A percentile compares a stretch with the other conserved stretches of the same genome.
Conservation (phyloP, 805 yeast genomes). For the Kazachstania africana region DNA sequence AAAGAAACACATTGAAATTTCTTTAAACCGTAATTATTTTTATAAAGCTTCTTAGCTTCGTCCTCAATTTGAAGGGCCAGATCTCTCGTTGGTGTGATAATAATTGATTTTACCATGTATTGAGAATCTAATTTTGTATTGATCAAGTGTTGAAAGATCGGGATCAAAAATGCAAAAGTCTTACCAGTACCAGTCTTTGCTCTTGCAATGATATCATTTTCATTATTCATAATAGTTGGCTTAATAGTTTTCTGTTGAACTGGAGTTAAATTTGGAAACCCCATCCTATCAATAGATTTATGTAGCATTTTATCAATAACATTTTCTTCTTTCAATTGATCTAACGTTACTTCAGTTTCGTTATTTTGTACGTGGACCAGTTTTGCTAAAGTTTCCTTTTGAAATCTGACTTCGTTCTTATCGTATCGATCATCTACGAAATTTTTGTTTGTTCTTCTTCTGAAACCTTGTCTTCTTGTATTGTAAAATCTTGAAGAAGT, state of each 20-base stretch:
- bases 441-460: neutral
- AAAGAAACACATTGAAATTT: constrained; percentile 36
- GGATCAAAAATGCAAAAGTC: constrained; percentile 80
- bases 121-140: constrained; percentile 21
- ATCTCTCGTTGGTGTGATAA: constrained; percentile 86
- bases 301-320: constrained; percentile 20
- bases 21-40: constrained; percentile 16
- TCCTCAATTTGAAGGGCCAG: constrained; percentile 71
- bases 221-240: constrained; percentile 40
- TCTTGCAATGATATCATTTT: constrained; percentile 56
- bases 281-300: constrained; percentile 31
- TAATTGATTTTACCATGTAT: constrained; percentile 43
- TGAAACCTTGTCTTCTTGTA: neutral
- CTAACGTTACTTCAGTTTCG: constrained; percentile 16
- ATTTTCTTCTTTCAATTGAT: constrained; percentile 20
- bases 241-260: constrained; percentile 56
- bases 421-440: constrained; percentile 2
- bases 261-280: constrained; percentile 46
- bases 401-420: constrained; percentile 5
- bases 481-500: too few relatives aligned
- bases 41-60: constrained; percentile 42
- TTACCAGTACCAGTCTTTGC: constrained; percentile 96
- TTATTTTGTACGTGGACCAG: constrained; percentile 9
- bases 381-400: constrained; percentile 8
- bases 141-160: constrained; percentile 50